phyloP scores from a whole-genome alignment of 2,329 filamentous ascomycete species.

The Geosmithia morbida region DNA sequence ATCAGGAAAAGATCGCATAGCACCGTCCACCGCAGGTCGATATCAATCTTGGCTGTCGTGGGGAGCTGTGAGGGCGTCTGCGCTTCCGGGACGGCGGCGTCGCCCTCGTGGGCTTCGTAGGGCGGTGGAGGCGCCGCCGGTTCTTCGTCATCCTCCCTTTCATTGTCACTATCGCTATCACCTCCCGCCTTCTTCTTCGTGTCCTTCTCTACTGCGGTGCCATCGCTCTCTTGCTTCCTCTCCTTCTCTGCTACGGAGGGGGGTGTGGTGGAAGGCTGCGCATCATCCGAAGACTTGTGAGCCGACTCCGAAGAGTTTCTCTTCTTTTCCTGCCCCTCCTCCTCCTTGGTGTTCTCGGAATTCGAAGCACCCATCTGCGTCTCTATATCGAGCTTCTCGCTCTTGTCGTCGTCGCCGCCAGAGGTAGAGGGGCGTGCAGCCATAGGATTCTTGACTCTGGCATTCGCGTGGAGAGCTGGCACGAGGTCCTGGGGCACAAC shows the following conservation, averaged over 20 bases:
- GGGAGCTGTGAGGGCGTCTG: slow-evolving; percentile 73
- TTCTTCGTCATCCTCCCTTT: slow-evolving; percentile 22
- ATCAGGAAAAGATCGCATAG: slow-evolving; percentile 91
- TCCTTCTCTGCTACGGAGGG: neutral
- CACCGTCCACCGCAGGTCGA: slow-evolving; percentile 93
- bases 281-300: neutral
- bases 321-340: neutral
- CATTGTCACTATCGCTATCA: neutral
- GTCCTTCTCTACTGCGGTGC: neutral
- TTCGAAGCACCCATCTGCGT: neutral
- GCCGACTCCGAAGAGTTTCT: neutral
- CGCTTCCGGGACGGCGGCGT: slow-evolving; percentile 58
- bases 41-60: slow-evolving; percentile 72
- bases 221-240: neutral
- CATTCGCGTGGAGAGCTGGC: slow-evolving; percentile 77
- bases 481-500: slow-evolving; percentile 75
- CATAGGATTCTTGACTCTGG: slow-evolving; percentile 85
- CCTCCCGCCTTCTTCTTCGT: neutral
- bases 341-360: neutral
- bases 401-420: neutral
- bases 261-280: neutral
- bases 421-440: slow-evolving; percentile 19
- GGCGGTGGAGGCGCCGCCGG: slow-evolving; percentile 38
- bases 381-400: neutral
- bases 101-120: slow-evolving; percentile 48